phyloP scores from a whole-genome alignment of 805 yeast species.

The Candida coquimbonensis region DNA sequence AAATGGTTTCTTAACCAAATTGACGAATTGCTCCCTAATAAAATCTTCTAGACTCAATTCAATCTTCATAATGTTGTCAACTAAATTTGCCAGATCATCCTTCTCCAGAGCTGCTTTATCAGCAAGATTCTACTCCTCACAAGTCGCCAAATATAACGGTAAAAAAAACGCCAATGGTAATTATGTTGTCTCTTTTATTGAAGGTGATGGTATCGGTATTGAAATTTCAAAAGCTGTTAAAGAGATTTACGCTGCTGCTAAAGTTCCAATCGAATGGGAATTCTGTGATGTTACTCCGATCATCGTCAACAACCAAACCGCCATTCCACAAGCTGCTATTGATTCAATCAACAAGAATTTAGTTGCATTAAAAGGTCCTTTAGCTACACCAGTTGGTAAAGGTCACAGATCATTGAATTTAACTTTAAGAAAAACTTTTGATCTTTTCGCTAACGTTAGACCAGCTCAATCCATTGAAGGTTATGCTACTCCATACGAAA shows the following conservation, averaged over 20 bases:
- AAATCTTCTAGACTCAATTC: constrained; percentile 40
- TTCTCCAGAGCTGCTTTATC: constrained; percentile 2
- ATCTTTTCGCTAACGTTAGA: constrained; percentile 93
- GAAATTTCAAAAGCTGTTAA: constrained; percentile 94
- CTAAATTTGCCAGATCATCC: constrained; percentile 74
- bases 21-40: neutral
- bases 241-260: constrained; percentile 87
- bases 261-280: constrained; percentile 96
- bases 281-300: constrained; percentile 93
- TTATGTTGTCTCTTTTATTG: constrained; percentile 90
- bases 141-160: constrained; percentile 64
- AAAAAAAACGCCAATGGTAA: constrained; percentile 67
- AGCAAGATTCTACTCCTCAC: constrained; percentile 30
- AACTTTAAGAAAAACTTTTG: constrained; percentile 95
- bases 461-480: constrained; percentile 94
- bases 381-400: constrained; percentile 98
- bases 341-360: constrained; percentile 87
- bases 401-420: constrained; percentile 97
- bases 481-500: constrained; percentile 71
- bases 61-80: constrained; percentile 54
- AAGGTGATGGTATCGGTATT: constrained; percentile 97
- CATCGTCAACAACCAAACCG: constrained; percentile 84
- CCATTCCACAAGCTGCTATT: constrained; percentile 88
- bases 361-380: constrained; percentile 96
- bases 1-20: neutral